A percentile compares a stretch with the other conserved stretches of the same genome.
phyloP scores from a whole-genome alignment of 1,139 yeast species.

The Suhomyces maxii region DNA sequence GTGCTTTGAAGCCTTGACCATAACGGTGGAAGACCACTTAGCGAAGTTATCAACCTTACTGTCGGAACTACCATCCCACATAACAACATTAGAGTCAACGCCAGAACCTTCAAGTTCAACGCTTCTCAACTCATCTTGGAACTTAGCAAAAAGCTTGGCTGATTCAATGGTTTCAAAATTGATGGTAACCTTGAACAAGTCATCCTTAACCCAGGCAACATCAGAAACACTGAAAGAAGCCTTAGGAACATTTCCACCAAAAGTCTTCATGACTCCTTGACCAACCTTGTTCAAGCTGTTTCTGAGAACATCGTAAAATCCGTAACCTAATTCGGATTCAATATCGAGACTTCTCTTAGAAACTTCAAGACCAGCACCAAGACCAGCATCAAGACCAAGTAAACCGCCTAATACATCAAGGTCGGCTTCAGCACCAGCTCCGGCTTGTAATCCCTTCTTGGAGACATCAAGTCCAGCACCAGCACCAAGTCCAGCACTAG shows the following conservation, averaged over 20 bases:
- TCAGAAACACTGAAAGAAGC: slow-evolving; percentile 30
- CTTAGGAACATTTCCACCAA: slow-evolving; percentile 21
- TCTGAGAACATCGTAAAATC: slow-evolving; percentile 12
- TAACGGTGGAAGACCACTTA: slow-evolving; percentile 21
- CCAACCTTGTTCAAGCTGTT: slow-evolving; percentile 11
- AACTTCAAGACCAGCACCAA: slow-evolving; percentile 9
- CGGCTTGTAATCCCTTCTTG: slow-evolving; percentile 3
- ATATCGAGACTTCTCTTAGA: slow-evolving; percentile 14
- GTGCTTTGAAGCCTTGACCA: slow-evolving; percentile 26
- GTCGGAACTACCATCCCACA: slow-evolving; percentile 19
- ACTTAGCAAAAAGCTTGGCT: slow-evolving; percentile 19
- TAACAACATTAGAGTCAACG: slow-evolving; percentile 12
- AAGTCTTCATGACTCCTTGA: slow-evolving; percentile 12
- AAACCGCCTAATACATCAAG: slow-evolving; percentile 10
- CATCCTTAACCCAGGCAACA: slow-evolving; percentile 27
- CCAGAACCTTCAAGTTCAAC: slow-evolving; percentile 12
- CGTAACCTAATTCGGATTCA: slow-evolving; percentile 13
- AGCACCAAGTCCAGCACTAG: slow-evolving; percentile 7
- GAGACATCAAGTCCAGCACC: slow-evolving; percentile 1
- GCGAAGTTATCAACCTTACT: slow-evolving; percentile 24
- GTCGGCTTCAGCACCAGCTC: slow-evolving; percentile 7
- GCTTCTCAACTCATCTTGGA: slow-evolving; percentile 22
- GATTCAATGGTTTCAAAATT: slow-evolving; percentile 18
- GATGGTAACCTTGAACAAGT: slow-evolving; percentile 29
- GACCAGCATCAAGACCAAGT: slow-evolving; percentile 8